A percentile compares a stretch with the other conserved stretches of the same genome.
Conservation (phyloP, 306 rosid genomes). For the Casuarina equisetifolia region DNA sequence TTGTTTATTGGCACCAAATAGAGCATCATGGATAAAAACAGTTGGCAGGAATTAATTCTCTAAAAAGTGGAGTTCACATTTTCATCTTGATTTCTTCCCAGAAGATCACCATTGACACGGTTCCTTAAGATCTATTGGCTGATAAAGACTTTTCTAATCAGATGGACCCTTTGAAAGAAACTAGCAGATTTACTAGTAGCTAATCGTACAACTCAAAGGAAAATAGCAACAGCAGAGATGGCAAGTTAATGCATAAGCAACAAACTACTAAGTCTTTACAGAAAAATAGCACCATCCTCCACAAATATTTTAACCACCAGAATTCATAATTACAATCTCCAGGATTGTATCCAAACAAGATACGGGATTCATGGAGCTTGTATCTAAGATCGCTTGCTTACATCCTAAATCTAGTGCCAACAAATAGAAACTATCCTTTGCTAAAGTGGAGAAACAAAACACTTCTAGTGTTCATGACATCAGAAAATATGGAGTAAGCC, state of each 20-base stretch:
- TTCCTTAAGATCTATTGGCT: background rate
- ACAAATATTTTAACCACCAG: background rate
- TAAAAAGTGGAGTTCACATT: background rate
- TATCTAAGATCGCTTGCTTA: background rate
- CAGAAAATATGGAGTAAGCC: background rate
- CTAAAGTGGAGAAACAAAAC: background rate
- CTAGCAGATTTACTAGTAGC: background rate
- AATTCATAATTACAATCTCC: background rate
- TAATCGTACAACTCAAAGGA: background rate
- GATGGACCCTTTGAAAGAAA: background rate
- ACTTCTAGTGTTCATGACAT: background rate
- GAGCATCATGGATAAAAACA: background rate
- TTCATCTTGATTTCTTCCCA: background rate
- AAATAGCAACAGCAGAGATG: background rate
- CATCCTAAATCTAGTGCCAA: background rate
- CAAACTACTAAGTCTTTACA: background rate
- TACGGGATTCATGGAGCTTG: background rate
- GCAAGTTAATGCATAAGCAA: background rate
- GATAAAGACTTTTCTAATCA: background rate
- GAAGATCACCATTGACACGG: background rate
- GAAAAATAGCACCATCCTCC: background rate
- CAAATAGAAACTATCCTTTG: background rate
- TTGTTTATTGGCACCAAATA: background rate
- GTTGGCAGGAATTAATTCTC: background rate
- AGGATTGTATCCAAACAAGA: background rate